Base-by-base conservation (phyloP, 2,329 filamentous ascomycete species). In the Botrytis pseudocinerea region DNA sequence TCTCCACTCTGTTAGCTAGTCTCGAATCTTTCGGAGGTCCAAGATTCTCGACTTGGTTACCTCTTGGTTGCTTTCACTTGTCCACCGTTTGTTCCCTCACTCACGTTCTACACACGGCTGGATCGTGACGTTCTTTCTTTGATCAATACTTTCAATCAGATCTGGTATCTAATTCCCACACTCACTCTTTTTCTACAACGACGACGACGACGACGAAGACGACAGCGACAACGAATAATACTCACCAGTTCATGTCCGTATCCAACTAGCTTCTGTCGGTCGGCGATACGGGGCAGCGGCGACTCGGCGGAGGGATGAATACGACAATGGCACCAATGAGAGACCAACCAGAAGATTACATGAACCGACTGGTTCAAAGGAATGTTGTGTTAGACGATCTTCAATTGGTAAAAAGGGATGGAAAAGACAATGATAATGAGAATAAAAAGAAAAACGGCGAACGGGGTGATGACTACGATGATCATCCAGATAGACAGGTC, bases 271-370 rank as follows among this genome's bases (percentile, higher is more conserved):
- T 76, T 75, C 74, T 78, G 78, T 77, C 76, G 76, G 70, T 74
- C 73, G 73, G 76, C 59, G 73, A 74, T 48, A 65, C 73, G 71
- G 74, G 74, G 71, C 72, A 74, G 72, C 70, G 66, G 71, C 72
- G 70, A 72, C 72, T 75, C 75, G 74, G 76, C 75, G 77, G 77
- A 78, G 74, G 48, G 74, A 80, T 80, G 78, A 78, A 78, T 65
- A 76, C 61, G 71, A 79, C 76, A 73, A 81, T 81, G 80, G 77
- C 80, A 73, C 79, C 79, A 64, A 69, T 78, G 51, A 77, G 79
- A 73, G 73, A 76, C 59, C 60, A 75, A 73, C 72, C 73, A 42
- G 73, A 75, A 25, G 59, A 63, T 54, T 66, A 75, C 16, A 57
- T 77, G 51, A 66, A 71, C 32, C 70, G 75, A 60, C 54, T 76